Base-by-base conservation (phyloP, 2,329 filamentous ascomycete genomes). In the Pestalotiopsis sp. region DNA sequence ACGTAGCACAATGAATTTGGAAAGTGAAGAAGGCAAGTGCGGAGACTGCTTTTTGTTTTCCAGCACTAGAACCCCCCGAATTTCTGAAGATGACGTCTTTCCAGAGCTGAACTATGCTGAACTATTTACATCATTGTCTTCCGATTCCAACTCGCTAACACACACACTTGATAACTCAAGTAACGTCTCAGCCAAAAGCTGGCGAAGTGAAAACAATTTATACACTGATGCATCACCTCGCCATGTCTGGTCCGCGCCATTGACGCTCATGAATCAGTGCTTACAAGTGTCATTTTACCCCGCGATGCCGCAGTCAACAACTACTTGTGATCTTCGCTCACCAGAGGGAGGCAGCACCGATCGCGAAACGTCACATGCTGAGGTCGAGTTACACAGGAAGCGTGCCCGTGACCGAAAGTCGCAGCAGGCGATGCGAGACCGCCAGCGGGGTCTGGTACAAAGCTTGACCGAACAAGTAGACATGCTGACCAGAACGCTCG, bases 361-460 rank as follows among this genome's bases (percentile, higher is more conserved):
- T 6, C 38, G 17, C 2, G 20, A 23, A 14, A n/a, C 23, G 3
- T 63, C 60, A 14, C 60, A 63, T 4, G 6, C 5, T 14, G 71
- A 75, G 4, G 13, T 73, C 9, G 76, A 77, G 65, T 68, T 77
- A 31, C 75, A 76, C 66, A 73, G 75, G 57, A 79, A 79, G 68
- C 73, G 76, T 25, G 77, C 77, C 3, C 70, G 76, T 25, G 77
- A 79, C 66, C 75, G 76, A 59, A 77, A 76, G 67, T 77, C 75
- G 0, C 77, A 78, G 69, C 77, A 79, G 72, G 76, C 76, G 17
- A 79, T 79, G 77, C 74, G 76, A 5, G 75, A 79, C 68, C 75
- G 76, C 13, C 78, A 76, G 56, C 77, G 74, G 69, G 77, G 75
- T 74, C 74, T 75, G 9, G 75, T 79, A 23, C 71, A 74, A 58